Percentiles rank a stretch among this genome's conserved stretches.
Conservation (phyloP, 2,329 filamentous ascomycete species). For the Fusarium sp. region DNA sequence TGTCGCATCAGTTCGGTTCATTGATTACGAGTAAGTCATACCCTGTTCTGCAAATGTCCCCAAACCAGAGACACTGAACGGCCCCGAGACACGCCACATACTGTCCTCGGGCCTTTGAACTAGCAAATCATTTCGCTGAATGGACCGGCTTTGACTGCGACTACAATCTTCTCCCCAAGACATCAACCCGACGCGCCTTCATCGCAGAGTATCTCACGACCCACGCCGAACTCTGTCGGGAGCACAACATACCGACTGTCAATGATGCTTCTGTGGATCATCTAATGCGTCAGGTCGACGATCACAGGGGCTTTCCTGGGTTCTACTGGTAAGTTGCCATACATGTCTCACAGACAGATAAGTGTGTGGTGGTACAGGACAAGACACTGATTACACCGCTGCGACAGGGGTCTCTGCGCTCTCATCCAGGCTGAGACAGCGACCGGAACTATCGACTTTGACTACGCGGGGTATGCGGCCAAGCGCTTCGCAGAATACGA, state of each 20-base stretch:
- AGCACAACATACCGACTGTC: background rate
- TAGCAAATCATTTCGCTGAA: constrained; percentile 38
- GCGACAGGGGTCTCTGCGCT: constrained; percentile 35
- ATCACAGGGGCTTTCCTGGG: constrained; percentile 33
- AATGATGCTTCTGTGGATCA: constrained; percentile 24
- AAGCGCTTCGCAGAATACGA: constrained; percentile 35
- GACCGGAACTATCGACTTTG: constrained; percentile 37
- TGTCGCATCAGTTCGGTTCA: constrained; percentile 30
- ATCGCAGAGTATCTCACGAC: constrained; percentile 29
- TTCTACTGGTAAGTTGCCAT: constrained; percentile 35
- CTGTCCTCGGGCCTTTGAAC: constrained; percentile 35
- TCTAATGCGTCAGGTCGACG: constrained; percentile 31
- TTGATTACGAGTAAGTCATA: constrained; percentile 37
- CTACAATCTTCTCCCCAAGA: constrained; percentile 23
- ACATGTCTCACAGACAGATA: background rate
- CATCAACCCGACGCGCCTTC: constrained; percentile 25
- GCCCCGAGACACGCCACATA: constrained; percentile 33
- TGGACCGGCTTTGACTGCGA: constrained; percentile 37
- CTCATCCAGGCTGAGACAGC: constrained; percentile 39
- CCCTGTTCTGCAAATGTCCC: background rate
- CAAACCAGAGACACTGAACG: background rate
- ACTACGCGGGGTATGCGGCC: constrained; percentile 35
- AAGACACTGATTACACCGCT: background rate
- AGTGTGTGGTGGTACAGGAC: background rate
- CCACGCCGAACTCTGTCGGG: constrained; percentile 1